These are phyloP conservation scores for Rhizopus delemar DNA, from an alignment of 371 early-diverging fungal genomes.

Conservation along the genomic window DNA sequence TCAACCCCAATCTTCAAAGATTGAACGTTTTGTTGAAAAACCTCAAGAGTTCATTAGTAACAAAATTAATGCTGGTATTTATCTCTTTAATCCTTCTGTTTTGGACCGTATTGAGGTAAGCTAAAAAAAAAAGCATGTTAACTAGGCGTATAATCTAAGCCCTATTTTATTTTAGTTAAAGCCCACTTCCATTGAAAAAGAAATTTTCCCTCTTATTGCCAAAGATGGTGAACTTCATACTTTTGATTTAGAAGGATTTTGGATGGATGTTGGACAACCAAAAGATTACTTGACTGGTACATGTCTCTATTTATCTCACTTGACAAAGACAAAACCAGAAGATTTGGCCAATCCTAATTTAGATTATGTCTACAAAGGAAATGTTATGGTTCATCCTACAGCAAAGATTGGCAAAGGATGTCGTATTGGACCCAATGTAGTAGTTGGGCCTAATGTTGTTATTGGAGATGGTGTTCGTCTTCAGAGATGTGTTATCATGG, in stretches of 20 bases:
- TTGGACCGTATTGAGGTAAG: conserved; percentile 87
- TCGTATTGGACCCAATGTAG: conserved; percentile 95
- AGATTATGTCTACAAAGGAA: conserved; percentile 78
- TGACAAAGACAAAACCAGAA: conserved; percentile 76
- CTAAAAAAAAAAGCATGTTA: too few species aligned
- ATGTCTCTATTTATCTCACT: conserved; percentile 87
- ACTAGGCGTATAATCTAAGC: not conserved
- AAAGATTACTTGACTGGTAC: conserved; percentile 98
- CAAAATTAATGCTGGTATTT: conserved; percentile 99
- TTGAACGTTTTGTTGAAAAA: conserved; percentile 99
- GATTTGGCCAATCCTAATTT: conserved; percentile 67
- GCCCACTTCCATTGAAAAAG: conserved; percentile 98
- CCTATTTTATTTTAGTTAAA: conserved; percentile 57
- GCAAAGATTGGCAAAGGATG: conserved; percentile 94
- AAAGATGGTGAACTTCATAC: conserved; percentile 82
- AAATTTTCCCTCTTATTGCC: conserved; percentile 97
- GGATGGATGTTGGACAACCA: conserved; percentile 99
- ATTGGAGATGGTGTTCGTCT: conserved; percentile 97
- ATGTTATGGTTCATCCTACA: conserved; percentile 89
- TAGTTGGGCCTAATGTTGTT: conserved; percentile 90
- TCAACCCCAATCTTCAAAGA: conserved; percentile 65
- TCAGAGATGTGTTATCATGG: conserved; percentile 89
- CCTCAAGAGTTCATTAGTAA: conserved; percentile 94
- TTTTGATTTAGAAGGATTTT: conserved; percentile 97
- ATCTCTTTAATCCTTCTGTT: conserved; percentile 92